Evolutionary conservation across 2,329 filamentous ascomycete genomes (phyloP).

Genomic region (Hymenoscyphus repandus): DNA sequence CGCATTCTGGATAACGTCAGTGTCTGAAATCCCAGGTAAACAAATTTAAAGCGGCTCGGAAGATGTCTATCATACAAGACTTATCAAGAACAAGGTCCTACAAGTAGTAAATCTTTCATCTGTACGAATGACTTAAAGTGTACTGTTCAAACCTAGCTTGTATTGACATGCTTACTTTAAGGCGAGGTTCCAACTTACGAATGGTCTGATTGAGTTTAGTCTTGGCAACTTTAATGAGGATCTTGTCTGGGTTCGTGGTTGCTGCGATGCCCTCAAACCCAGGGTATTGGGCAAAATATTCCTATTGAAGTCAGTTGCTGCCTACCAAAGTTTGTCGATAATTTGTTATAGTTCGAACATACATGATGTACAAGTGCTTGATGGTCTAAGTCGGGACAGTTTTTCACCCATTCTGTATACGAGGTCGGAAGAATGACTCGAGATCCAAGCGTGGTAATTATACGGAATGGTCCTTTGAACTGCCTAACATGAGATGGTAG

Average conservation of each 20-base stretch:
- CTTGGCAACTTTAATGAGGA: neutral
- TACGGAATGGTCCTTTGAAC: neutral
- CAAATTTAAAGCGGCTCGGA: too few species aligned
- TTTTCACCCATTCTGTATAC: neutral
- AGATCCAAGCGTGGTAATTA: neutral
- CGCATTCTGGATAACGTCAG: neutral
- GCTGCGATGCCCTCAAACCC: neutral
- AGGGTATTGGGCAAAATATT: neutral
- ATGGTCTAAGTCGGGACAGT: neutral
- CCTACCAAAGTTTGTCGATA: neutral
- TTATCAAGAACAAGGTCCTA: too few species aligned
- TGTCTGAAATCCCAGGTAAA: too few species aligned
- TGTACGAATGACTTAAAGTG: too few species aligned
- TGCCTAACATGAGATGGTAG: neutral
- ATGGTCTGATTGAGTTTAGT: neutral
- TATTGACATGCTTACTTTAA: too few species aligned
- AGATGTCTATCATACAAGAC: too few species aligned
- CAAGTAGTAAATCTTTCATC: too few species aligned
- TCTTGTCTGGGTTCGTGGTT: neutral
- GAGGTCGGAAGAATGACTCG: neutral
- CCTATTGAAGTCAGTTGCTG: neutral
- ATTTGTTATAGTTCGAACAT: neutral
- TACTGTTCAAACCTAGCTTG: too few species aligned
- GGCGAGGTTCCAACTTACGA: neutral
- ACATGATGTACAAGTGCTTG: neutral